Evolutionary conservation across 257 asterid species (phyloP).

Genomic region (Fraxinus pennsylvanica): DNA sequence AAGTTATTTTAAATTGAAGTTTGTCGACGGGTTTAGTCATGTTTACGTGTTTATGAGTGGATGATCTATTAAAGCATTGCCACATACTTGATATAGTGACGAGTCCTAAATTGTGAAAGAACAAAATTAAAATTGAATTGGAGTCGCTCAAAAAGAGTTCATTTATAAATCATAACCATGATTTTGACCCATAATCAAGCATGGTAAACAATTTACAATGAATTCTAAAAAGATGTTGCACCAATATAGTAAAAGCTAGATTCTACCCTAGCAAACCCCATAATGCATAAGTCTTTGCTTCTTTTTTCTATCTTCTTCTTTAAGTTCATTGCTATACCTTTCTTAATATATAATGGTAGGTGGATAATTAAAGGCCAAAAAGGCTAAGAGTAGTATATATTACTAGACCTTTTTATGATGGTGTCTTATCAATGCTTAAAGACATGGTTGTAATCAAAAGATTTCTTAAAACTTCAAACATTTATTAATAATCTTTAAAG

Average conservation of each 20-base stretch:
- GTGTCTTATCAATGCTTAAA: background rate
- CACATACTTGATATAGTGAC: too few relatives aligned
- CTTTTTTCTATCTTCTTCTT: background rate
- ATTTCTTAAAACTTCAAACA: background rate
- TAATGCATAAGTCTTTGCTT: background rate
- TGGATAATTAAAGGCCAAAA: conserved; percentile 1
- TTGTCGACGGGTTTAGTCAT: background rate
- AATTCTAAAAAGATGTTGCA: background rate
- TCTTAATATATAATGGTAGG: background rate
- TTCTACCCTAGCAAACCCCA: background rate
- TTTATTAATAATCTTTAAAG: background rate
- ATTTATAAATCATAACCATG: too few relatives aligned
- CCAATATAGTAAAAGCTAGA: background rate
- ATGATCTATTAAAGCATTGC: background rate
- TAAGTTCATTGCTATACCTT: background rate
- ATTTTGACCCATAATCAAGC: background rate
- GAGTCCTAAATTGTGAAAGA: background rate
- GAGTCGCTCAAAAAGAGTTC: background rate
- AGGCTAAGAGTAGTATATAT: background rate
- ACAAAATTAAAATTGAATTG: background rate
- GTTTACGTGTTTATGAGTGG: background rate
- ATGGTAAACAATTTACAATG: background rate
- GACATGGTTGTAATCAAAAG: background rate
- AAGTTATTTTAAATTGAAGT: background rate
- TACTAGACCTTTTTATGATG: background rate